Evolutionary conservation across 805 yeast species (phyloP), one percentile per base, ranked within the genome.

Genomic region (Wickerhamiella bombiphila): DNA sequence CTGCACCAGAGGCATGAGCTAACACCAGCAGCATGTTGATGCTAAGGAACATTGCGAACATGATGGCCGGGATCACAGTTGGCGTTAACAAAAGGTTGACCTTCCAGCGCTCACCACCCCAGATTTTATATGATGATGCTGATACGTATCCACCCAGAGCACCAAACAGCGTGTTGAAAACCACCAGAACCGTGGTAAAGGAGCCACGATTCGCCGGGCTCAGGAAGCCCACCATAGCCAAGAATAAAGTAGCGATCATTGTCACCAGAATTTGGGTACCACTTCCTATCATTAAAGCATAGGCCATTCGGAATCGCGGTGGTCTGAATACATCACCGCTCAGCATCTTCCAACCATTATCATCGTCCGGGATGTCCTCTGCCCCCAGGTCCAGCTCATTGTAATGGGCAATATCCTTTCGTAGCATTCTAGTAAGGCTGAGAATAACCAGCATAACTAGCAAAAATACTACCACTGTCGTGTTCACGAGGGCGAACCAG

Each of bases 191-290:
- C 0, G 98, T 91, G 3, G 91, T 70, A 46, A 91, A 68, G 1
- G 96, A 76, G 30, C 98, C 98, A 62, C 98, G 74, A 55, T 85
- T 86, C 1, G 94, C 80, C 34, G 96, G 96, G 0, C 96, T 83
- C 41, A 88, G 62, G 48, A 91, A 69, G 5, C 98, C 98, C 26
- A 88, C 63, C 38, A 85, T 67, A 1, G 97, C 95, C 58, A 91
- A 80, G 3, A 70, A 66, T 37, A 85, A 70, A 4, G 94, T 79
- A 26, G 72, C 67, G 29, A 73, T 57, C 2, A 76, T 56, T 86
- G 91, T 86, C 51, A 78, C 64, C 45, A 85, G 70, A 22, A 88
- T 58, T 60, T 91, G 98, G 22, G 69, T 59, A 42, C 98, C 98
- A 37, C 91, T 75, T 33, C 98, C 98, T 35, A 85, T 71, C 17